Evolutionary conservation across 805 yeast genomes (phyloP), one percentile per base, ranked within the genome.

Genomic region (Clavispora vitiphila): DNA sequence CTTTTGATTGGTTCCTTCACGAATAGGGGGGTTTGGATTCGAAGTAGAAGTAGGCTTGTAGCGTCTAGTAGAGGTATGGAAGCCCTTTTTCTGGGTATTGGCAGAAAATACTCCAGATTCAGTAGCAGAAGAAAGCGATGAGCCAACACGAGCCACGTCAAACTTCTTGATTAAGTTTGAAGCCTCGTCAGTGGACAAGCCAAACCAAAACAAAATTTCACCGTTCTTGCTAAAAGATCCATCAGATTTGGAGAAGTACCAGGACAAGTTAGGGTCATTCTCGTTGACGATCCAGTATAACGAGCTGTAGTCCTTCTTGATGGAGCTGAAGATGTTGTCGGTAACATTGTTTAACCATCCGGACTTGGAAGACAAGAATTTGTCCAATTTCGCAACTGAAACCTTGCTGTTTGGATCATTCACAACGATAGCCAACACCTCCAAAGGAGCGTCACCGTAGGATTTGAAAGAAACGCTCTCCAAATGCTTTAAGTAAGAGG

Each of bases 321-420:
- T 75, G 12, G 95, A 80, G 40, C 74, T 77, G 78, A 95, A 93
- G 39, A 93, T 84, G 65, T 90, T 91, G 60, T 93, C 99, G 44
- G 96, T 85, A 41, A 93, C 96, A 51, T 91, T 91, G 70, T 93
- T 93, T 61, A 91, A 82, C 99, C 99, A 93, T 35, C 98, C 98
- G 41, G 84, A 77, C 61, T 85, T 83, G 18, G 95, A 78, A 19
- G 95, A 87, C 51, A 89, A 72, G 61, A 93, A 88, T 67, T 86
- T 88, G 62, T 87, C 96, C 48, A 93, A 69, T 37, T 74, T 76
- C 9, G 96, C 84, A 40, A 86, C 71, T 9, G 39, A 12, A 26
- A 39, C 27, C n/a, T 25, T 32, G 41, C 84, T 69, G 11, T 63
- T 64, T 11, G 65, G 65, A n/a, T 58, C 52, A 30, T 72, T 73